Evolutionary conservation across 2,329 filamentous ascomycete species (phyloP), one percentile per base, ranked within the genome.

Genomic region (Stemphylium vesicarium): DNA sequence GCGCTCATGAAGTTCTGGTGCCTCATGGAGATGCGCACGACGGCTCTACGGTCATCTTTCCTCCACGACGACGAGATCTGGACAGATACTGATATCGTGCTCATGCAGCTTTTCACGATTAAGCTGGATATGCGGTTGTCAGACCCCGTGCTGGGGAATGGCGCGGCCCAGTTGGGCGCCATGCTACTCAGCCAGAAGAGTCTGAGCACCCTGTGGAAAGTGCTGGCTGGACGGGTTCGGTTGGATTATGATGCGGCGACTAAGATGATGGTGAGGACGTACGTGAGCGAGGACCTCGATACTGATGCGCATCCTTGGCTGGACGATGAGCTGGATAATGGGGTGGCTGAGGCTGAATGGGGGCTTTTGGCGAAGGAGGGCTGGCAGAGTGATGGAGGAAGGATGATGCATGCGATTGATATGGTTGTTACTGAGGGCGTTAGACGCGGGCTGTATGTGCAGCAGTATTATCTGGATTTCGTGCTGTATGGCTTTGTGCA

Each of bases 61-160:
- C 71, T 91, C 4, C 78, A 78, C 26, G 85, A 85, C 69, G 47
- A 49, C 9, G 61, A 66, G 0, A 78, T 87, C 42, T 89, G 89
- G 81, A 77, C 81, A 9, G 78, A 88, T 52, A 56, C 70, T 4
- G 85, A 91, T 66, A 72, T 95, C 9, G 83, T 85, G 67, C 80
- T 84, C 45, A 80, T 84, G 2, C 84, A 86, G 39, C 73, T 88
- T 55, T 87, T 94, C 77, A 78, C 91, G 60, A 68, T 90, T 58
- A 93, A 94, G 76, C 81, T 95, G 13, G 82, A 85, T 66, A 85
- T 92, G 83, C 80, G 81, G 49, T 86, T 91, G 73, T 85, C 83
- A 53, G 82, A 90, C 60, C 88, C 89, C 0, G 69, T 85, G 20
- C 80, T 80, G 43, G 84, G 83, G 0, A 80, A 81, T 13, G 80